Conservation (phyloP, 2,329 filamentous ascomycete species). For the Ophidiomyces ophidiicola region DNA sequence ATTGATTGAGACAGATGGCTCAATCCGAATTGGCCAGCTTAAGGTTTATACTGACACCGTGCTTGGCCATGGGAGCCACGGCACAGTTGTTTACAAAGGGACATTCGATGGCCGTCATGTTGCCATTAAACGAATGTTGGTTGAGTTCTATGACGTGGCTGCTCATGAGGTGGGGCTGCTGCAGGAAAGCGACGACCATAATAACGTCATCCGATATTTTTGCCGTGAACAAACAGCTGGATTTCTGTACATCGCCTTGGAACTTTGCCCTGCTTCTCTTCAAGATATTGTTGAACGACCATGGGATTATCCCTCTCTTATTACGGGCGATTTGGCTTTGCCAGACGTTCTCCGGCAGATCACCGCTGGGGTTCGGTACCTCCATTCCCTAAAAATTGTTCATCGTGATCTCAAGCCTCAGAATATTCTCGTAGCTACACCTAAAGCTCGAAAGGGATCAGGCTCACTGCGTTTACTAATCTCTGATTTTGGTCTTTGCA, state of each 20-base stretch:
- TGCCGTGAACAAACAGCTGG: slow-evolving; percentile 78
- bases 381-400: slow-evolving; percentile 86
- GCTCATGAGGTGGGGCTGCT: slow-evolving; percentile 85
- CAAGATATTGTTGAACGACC: slow-evolving; percentile 81
- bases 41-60: slow-evolving; percentile 49
- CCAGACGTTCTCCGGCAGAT: slow-evolving; percentile 78
- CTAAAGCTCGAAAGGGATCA: slow-evolving; percentile 40
- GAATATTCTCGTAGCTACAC: slow-evolving; percentile 74
- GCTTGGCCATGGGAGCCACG: slow-evolving; percentile 72
- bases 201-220: slow-evolving; percentile 93
- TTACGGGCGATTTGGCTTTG: slow-evolving; percentile 55
- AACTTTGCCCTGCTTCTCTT: slow-evolving; percentile 84
- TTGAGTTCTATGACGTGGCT: slow-evolving; percentile 90
- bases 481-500: slow-evolving; percentile 94
- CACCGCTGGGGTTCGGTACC: slow-evolving; percentile 72
- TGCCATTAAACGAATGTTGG: slow-evolving; percentile 91
- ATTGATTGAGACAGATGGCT: slow-evolving; percentile 47
- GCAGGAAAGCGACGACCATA: slow-evolving; percentile 87
- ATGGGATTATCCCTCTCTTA: slow-evolving; percentile 52
- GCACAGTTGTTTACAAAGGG: slow-evolving; percentile 93
- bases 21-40: slow-evolving; percentile 49
- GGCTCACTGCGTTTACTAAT: slow-evolving; percentile 74
- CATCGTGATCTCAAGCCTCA: slow-evolving; percentile 96
- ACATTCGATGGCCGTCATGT: slow-evolving; percentile 86
- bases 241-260: slow-evolving; percentile 91